Evolutionary conservation across 2,329 filamentous ascomycete genomes (phyloP), one percentile per base, ranked within the genome.

Genomic region (Canariomyces notabilis): DNA sequence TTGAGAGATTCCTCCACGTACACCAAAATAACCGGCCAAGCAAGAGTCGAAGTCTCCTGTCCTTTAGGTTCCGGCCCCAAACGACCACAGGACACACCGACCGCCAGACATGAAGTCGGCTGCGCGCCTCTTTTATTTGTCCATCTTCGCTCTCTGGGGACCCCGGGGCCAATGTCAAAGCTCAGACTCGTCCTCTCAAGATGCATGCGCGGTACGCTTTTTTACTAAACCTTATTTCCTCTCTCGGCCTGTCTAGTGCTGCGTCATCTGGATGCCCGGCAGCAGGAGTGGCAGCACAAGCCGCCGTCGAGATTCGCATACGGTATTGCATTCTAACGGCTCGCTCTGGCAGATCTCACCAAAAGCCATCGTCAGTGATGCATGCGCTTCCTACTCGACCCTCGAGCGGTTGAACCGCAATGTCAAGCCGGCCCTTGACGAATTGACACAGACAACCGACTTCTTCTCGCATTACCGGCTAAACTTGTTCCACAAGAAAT

Each of bases 391-490:
- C 46, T 98, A 95, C 68, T 83, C 84, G 46, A 89, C 88, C 31
- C 85, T 98, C 66, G 90, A 98, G 63, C 73, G 75, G 33, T 75
- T 98, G 44, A 98, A 97, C 68, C 68, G 75, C 56, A 77, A 80
- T 50, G 75, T 96, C 52, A 83, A 84, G 58, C 87, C 89, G 15
- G 79, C 82, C 42, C 71, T 98, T 57, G 79, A 87, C 59, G 84
- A 87, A 45, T 80, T 98, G 37, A 95, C 89, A 0, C 80, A 80
- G 58, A 82, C 86, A 43, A 95, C 91, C 65, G 93, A 98, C 68
- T 98, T 96, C 77, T 98, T 98, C 70, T 91, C 91, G 43, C 89
- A 97, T 68, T 98, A 97, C 71, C 85, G 93, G 48, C 73, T 98
- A 37, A 97, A 96, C 65, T 77, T 98, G 16, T 98, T 89, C 68